Conservation (phyloP, 768 basidiomycete species). For the Boletus sp. region DNA sequence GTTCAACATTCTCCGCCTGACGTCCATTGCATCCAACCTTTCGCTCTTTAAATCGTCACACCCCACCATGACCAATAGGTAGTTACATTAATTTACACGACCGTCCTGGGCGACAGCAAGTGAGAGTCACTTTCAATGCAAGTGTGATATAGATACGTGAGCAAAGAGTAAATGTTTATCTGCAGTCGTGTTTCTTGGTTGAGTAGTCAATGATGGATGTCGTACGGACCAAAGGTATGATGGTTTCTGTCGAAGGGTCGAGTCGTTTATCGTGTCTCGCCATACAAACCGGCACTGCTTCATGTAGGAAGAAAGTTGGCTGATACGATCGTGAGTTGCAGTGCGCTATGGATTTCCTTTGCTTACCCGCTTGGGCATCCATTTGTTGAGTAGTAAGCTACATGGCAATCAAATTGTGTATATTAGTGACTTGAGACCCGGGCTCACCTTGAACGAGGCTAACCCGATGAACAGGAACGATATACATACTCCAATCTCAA, state of each 20-base stretch:
- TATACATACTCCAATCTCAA: slow-evolving; percentile 70
- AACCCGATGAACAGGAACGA: slow-evolving; percentile 83
- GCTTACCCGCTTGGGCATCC: slow-evolving; percentile 66
- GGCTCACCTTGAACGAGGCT: slow-evolving; percentile 73
- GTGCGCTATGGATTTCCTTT: neutral
- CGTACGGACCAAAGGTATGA: slow-evolving; percentile 12
- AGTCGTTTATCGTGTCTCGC: neutral
- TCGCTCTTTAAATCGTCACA: neutral
- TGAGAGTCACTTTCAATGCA: slow-evolving; percentile 25
- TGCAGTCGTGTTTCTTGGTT: slow-evolving; percentile 18
- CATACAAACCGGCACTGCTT: slow-evolving; percentile 16
- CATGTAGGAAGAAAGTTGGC: slow-evolving; percentile 64
- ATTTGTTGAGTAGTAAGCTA: slow-evolving; percentile 45
- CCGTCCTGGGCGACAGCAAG: slow-evolving; percentile 12
- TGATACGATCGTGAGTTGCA: slow-evolving; percentile 23
- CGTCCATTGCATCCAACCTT: neutral
- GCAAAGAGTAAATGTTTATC: slow-evolving; percentile 27
- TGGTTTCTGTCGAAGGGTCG: neutral
- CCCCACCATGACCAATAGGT: slow-evolving; percentile 8
- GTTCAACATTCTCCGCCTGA: neutral
- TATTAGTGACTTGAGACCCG: neutral
- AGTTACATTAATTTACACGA: slow-evolving; percentile 34
- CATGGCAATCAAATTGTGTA: slow-evolving; percentile 3
- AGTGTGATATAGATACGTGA: slow-evolving; percentile 32
- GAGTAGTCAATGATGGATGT: slow-evolving; percentile 8